Percentiles rank a stretch among this genome's conserved stretches.
Conservation (phyloP, 345 rosid genomes). For the thale cress (Arabidopsis thaliana) region TAIR10.1 NC_003076.8:18600501-18601000, state of each 20-base stretch:
- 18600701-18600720: slow-evolving; percentile 32
- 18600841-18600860: neutral
- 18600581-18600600: slow-evolving; percentile 44
- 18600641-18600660: slow-evolving; percentile 1
- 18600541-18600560: slow-evolving; percentile 49
- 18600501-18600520: slow-evolving; percentile 30
- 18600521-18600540: slow-evolving; percentile 52
- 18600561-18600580: slow-evolving; percentile 53
- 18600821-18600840: neutral
- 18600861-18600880: slow-evolving; percentile 39
- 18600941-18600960: slow-evolving; percentile 63
- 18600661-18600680: slow-evolving; percentile 10
- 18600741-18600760: slow-evolving; percentile 37
- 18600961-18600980: slow-evolving; percentile 86
- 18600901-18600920: slow-evolving; percentile 46
- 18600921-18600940: slow-evolving; percentile 49
- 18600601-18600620: slow-evolving; percentile 61
- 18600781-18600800: slow-evolving; percentile 5
- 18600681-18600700: slow-evolving; percentile 36
- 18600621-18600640: slow-evolving; percentile 43
- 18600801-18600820: neutral
- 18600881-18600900: slow-evolving; percentile 38
- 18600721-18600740: slow-evolving; percentile 39
- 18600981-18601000: slow-evolving; percentile 93
- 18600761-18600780: slow-evolving; percentile 36